Percentiles rank a stretch among this genome's conserved stretches.
phyloP scores from a whole-genome alignment of 306 rosid genomes.

The Hylodesmum podocarpum region DNA sequence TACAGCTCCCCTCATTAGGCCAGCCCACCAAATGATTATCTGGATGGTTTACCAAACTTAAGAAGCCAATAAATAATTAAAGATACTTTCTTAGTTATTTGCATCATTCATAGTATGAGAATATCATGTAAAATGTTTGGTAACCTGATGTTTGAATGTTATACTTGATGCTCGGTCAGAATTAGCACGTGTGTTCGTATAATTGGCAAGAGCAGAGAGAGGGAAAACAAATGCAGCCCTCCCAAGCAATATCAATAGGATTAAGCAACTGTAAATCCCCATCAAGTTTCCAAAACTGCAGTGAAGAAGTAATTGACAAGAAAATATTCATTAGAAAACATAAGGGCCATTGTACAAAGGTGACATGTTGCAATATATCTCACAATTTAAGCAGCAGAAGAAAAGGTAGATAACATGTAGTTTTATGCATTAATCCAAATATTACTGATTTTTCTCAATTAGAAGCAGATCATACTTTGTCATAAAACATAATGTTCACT shows the following conservation, averaged over 20 bases:
- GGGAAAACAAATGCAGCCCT: slow-evolving; percentile 91
- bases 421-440: neutral
- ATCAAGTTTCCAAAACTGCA: slow-evolving; percentile 60
- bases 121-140: slow-evolving; percentile 5
- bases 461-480: neutral
- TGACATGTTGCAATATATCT: slow-evolving; percentile 3
- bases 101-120: neutral
- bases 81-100: neutral
- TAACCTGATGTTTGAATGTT: slow-evolving; percentile 70
- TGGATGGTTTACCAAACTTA: slow-evolving; percentile 30
- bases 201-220: slow-evolving; percentile 69
- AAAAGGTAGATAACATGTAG: neutral
- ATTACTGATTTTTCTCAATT: neutral
- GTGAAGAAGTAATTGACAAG: slow-evolving; percentile 11
- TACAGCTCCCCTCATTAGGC: slow-evolving; percentile 92
- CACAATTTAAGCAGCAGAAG: neutral
- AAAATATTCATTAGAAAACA: neutral
- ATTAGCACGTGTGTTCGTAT: slow-evolving; percentile 42
- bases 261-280: slow-evolving; percentile 54
- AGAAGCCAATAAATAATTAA: neutral
- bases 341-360: neutral
- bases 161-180: slow-evolving; percentile 41
- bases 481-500: neutral
- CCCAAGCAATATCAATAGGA: slow-evolving; percentile 66
- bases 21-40: slow-evolving; percentile 95